Evolutionary conservation across 352 stramenopile genomes (phyloP), one percentile per base, ranked within the genome.

Genomic region (Poterioochromonas sp.): DNA sequence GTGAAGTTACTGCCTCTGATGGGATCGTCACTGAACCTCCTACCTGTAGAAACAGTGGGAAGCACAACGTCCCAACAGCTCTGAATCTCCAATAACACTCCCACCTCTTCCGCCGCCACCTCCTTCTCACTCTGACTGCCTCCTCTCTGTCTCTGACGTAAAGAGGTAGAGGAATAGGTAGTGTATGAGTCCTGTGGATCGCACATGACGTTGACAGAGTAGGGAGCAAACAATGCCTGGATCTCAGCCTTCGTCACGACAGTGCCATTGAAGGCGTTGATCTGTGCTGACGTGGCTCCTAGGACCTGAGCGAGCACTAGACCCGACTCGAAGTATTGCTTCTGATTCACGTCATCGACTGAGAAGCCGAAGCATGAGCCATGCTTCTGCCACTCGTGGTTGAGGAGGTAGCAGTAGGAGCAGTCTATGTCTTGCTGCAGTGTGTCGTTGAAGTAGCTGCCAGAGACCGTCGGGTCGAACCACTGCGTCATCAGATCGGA

Each of bases 301-400:
- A 71, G 11, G 39, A 26, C 11, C 3, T 71, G 5, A 3, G 8
- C 39, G 5, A 44, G 8, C 34, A 47, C 15, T 22, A 44, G 62
- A 47, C 5, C 18, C 3, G 8, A 8, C 11, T 32, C 58, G 12
- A 68, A 68, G 58, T 68, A 12, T 39, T 29, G 5, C 11, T 8
- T 18, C 5, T 68, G 5, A 15, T 32, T 26, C 8, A 20, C 44
- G 20, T 20, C 8, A 40, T 8, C 3, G 12, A 20, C 5, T 39
- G 0, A 11, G 8, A 37, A 40, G 40, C 15, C 5, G 29, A 58
- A 74, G 40, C 65, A 74, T 11, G 39, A 34, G 65, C 65, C 65
- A 54, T 74, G 65, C 65, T 74, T 74, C 15, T 58, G 39, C 1
- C 15, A 74, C 40, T 74, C 65, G 29, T 74, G 65, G 29, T 74